Percentiles rank a stretch among this genome's conserved stretches.
phyloP scores from a whole-genome alignment of 176 grass and related monocot genomes.

The Triticum dicoccoides region DNA sequence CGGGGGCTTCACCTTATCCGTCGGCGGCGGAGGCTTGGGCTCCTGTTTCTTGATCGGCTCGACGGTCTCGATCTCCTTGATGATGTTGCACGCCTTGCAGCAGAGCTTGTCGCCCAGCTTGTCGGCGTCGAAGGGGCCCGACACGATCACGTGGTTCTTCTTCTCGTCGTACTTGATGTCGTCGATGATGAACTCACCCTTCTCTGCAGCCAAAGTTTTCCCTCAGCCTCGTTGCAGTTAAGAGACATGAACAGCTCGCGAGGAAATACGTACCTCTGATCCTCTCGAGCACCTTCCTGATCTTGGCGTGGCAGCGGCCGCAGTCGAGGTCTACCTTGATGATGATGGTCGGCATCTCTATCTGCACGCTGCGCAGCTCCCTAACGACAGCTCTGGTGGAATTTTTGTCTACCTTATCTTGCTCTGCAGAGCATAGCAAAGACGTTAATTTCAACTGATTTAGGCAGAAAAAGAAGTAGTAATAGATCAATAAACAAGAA shows the following conservation, averaged over 20 bases:
- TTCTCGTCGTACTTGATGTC: conserved; percentile 70
- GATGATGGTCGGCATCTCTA: conserved; percentile 58
- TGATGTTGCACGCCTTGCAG: conserved; percentile 81
- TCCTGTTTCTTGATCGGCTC: background rate
- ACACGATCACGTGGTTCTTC: conserved; percentile 51
- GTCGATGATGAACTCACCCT: conserved; percentile 57
- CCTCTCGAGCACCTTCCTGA: conserved; percentile 52
- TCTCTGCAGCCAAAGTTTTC: conserved; percentile 18
- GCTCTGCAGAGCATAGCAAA: background rate
- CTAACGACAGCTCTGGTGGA: background rate
- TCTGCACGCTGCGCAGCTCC: background rate
- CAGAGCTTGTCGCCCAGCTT: conserved; percentile 71
- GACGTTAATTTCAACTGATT: background rate
- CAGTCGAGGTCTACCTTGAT: conserved; percentile 70
- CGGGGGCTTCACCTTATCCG: background rate
- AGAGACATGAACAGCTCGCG: background rate
- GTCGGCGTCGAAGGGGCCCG: conserved; percentile 64
- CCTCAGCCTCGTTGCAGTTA: background rate
- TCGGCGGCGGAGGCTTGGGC: background rate
- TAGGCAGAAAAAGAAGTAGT: background rate
- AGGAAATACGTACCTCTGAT: conserved; percentile 45
- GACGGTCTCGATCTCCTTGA: conserved; percentile 36
- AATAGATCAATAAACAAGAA: background rate
- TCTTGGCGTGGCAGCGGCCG: conserved; percentile 51
- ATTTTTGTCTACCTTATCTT: background rate